A percentile compares a stretch with the other conserved stretches of the same genome.
These are phyloP conservation scores for Raphanus raphanistrum DNA, from an alignment of 345 rosid species.

Conservation along the genomic window DNA sequence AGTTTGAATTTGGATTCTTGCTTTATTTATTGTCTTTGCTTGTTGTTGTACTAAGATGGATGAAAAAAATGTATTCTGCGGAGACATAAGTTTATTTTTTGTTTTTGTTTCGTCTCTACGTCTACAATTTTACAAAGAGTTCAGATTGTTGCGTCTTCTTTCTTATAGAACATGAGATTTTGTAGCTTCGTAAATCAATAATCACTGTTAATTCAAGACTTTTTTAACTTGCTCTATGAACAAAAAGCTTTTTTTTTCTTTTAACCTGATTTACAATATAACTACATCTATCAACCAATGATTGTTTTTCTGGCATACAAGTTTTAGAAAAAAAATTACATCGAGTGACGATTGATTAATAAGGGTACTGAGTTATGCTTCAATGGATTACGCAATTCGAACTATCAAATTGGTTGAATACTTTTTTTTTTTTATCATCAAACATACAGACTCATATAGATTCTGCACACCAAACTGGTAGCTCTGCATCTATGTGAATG, in stretches of 20 bases:
- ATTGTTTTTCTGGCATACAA: neutral
- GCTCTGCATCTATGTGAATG: too few relatives aligned
- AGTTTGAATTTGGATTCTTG: conserved; percentile 21
- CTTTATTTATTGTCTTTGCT: conserved; percentile 29
- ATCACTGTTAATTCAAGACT: conserved; percentile 12
- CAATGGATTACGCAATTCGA: too few relatives aligned
- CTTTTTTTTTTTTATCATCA: too few relatives aligned
- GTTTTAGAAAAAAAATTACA: neutral
- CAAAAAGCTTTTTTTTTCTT: neutral
- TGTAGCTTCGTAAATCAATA: conserved; percentile 27
- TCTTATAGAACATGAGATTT: conserved; percentile 17
- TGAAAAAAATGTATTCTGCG: conserved; percentile 30
- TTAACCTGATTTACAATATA: neutral
- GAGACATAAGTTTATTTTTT: conserved; percentile 31
- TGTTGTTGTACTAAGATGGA: conserved; percentile 40
- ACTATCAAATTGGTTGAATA: too few relatives aligned
- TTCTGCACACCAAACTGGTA: too few relatives aligned
- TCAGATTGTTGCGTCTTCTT: conserved; percentile 9
- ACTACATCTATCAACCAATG: neutral
- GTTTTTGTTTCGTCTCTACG: conserved; percentile 17
- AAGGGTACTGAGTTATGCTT: neutral
- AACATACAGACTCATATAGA: too few relatives aligned
- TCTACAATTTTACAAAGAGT: conserved; percentile 18
- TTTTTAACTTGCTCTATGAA: neutral
- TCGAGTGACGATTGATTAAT: neutral